These are phyloP conservation scores for Galium porrigens DNA, from an alignment of 305 asterid genomes.

Conservation along the genomic window DNA sequence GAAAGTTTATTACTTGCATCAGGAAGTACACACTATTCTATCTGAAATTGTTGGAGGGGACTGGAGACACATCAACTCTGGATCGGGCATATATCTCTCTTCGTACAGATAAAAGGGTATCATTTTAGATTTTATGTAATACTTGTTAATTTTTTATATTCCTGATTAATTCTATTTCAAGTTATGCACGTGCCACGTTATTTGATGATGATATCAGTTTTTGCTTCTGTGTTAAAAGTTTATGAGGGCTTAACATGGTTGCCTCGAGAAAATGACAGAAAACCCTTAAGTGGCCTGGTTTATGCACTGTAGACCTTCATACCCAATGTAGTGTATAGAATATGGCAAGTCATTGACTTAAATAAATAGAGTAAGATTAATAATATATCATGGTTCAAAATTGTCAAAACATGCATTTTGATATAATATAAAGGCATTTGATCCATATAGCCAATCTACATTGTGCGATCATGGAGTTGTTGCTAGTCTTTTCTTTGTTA, in stretches of 20 bases:
- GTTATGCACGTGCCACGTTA: not conserved
- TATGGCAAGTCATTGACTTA: not conserved
- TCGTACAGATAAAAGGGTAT: slow-evolving; percentile 95
- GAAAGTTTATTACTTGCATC: slow-evolving; percentile 91
- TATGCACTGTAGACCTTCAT: not conserved
- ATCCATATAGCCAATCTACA: not conserved
- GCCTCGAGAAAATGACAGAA: not conserved
- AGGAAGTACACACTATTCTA: slow-evolving; percentile 79
- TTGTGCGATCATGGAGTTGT: not conserved
- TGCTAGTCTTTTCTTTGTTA: slow-evolving; percentile 1
- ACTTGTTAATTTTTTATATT: not conserved
- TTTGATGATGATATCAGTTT: not conserved
- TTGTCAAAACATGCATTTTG: not conserved
- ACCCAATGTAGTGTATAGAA: not conserved
- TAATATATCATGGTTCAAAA: not conserved
- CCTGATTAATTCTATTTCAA: not conserved
- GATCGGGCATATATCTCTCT: slow-evolving; percentile 79
- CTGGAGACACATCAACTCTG: slow-evolving; percentile 67
- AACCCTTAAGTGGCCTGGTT: not conserved
- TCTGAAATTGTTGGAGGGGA: slow-evolving; percentile 78
- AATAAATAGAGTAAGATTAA: not conserved
- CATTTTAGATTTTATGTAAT: slow-evolving; percentile 7
- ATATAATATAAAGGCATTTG: not conserved
- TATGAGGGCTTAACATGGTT: not conserved
- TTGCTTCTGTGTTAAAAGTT: not conserved